These are phyloP conservation scores for Gryganskiella cystojenkinii DNA, from an alignment of 192 early-diverging fungal genomes.

Conservation along the genomic window DNA sequence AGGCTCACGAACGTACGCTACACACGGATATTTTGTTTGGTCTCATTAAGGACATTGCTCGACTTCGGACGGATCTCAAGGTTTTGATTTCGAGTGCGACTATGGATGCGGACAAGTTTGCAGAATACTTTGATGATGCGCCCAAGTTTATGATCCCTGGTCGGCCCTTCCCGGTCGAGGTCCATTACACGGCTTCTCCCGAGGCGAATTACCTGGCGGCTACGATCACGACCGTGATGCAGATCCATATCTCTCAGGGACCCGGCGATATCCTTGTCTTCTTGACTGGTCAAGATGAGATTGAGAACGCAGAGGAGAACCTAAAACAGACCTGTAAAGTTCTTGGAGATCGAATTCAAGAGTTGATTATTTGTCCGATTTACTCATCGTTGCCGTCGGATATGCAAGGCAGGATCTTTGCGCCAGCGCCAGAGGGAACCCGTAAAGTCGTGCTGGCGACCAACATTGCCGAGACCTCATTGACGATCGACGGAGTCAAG, in stretches of 20 bases:
- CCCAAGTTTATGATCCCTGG: constrained; percentile 97
- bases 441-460: constrained; percentile 97
- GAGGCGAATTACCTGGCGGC: constrained; percentile 97
- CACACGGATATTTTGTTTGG: constrained; percentile 98
- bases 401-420: constrained; percentile 97
- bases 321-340: constrained; percentile 79
- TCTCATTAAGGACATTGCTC: constrained; percentile 94
- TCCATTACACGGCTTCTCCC: constrained; percentile 95
- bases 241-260: constrained; percentile 92
- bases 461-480: constrained; percentile 99
- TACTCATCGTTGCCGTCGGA: constrained; percentile 97
- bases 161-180: constrained; percentile 91
- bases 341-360: constrained; percentile 88
- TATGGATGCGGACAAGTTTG: constrained; percentile 97
- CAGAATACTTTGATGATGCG: constrained; percentile 93
- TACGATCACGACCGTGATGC: constrained; percentile 91
- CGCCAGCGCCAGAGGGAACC: constrained; percentile 92
- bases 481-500: constrained; percentile 96
- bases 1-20: constrained; percentile 97
- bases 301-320: constrained; percentile 90
- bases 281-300: constrained; percentile 98
- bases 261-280: constrained; percentile 95
- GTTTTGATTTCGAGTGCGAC: constrained; percentile 97
- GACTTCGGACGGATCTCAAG: constrained; percentile 93
- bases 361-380: constrained; percentile 95